Conservation (phyloP, 2,329 filamentous ascomycete species). For the Fusarium metavorans region DNA sequence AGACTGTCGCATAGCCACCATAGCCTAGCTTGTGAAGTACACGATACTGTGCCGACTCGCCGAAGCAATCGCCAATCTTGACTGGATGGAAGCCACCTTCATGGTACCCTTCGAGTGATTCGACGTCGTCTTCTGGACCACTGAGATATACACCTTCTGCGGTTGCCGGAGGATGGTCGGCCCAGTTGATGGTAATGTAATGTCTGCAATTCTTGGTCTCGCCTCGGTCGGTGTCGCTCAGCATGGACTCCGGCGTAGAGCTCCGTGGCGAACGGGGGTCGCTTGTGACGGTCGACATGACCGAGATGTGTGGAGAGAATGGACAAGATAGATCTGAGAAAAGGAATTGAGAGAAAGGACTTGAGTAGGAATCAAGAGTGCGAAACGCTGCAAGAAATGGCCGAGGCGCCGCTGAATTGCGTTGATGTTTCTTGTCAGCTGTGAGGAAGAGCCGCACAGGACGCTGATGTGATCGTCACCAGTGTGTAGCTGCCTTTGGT, state of each 20-base stretch:
- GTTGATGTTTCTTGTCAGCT: background rate
- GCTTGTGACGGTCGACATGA: background rate
- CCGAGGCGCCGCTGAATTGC: background rate
- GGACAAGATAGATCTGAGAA: background rate
- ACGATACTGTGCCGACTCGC: background rate
- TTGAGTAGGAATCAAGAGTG: background rate
- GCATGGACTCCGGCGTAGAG: background rate
- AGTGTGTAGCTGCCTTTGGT: background rate
- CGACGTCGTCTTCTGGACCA: background rate
- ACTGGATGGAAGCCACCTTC: constrained; percentile 25
- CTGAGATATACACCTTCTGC: constrained; percentile 6
- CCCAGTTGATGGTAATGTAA: background rate
- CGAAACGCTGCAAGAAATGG: background rate
- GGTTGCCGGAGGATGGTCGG: constrained; percentile 1
- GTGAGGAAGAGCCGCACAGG: background rate
- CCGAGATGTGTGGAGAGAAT: too few species aligned
- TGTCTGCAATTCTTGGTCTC: background rate
- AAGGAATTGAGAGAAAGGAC: background rate
- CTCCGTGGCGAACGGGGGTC: background rate
- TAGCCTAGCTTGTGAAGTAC: constrained; percentile 29
- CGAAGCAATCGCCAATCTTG: constrained; percentile 6
- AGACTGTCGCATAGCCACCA: constrained; percentile 19
- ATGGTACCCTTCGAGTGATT: constrained; percentile 11
- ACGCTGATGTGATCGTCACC: background rate
- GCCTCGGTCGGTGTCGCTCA: background rate